phyloP scores from a whole-genome alignment of 2,329 filamentous ascomycete genomes.

The Epichloe gansuensis region DNA sequence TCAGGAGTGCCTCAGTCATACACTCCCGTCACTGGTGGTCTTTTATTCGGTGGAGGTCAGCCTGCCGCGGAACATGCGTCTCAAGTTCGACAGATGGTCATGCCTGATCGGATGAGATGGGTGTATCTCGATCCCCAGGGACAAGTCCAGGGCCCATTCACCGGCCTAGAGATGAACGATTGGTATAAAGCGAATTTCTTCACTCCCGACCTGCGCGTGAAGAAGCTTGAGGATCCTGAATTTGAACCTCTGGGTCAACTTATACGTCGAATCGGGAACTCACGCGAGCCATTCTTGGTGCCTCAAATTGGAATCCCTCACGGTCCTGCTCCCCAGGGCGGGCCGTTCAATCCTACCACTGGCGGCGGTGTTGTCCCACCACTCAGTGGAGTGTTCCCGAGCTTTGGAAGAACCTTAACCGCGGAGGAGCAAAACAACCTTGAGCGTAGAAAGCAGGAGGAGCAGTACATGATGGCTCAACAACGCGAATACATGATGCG shows the following conservation, averaged over 20 bases:
- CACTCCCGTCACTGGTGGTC: slow-evolving; percentile 21
- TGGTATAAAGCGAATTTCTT: slow-evolving; percentile 99
- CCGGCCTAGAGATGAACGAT: slow-evolving; percentile 96
- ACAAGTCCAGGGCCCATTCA: slow-evolving; percentile 86
- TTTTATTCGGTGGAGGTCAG: slow-evolving; percentile 25
- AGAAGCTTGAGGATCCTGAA: slow-evolving; percentile 84
- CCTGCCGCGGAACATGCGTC: slow-evolving; percentile 42
- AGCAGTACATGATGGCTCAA: slow-evolving; percentile 91
- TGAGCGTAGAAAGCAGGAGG: slow-evolving; percentile 92
- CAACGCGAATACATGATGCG: slow-evolving; percentile 88
- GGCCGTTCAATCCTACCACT: slow-evolving; percentile 36
- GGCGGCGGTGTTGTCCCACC: slow-evolving; percentile 65
- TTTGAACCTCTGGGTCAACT: slow-evolving; percentile 93
- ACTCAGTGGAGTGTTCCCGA: slow-evolving; percentile 86
- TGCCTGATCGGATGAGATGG: slow-evolving; percentile 98
- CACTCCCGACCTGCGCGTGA: slow-evolving; percentile 84
- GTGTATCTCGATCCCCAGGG: slow-evolving; percentile 94
- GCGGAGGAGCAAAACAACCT: slow-evolving; percentile 97
- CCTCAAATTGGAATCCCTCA: slow-evolving; percentile 94
- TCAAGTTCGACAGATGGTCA: slow-evolving; percentile 85
- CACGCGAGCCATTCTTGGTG: slow-evolving; percentile 90
- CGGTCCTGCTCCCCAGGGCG: slow-evolving; percentile 50
- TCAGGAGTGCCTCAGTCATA: slow-evolving; percentile 24
- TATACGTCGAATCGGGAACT: slow-evolving; percentile 92
- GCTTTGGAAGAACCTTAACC: slow-evolving; percentile 90